These are phyloP conservation scores for Suillus clintonianus DNA, from an alignment of 768 basidiomycete genomes.

Conservation along the genomic window DNA sequence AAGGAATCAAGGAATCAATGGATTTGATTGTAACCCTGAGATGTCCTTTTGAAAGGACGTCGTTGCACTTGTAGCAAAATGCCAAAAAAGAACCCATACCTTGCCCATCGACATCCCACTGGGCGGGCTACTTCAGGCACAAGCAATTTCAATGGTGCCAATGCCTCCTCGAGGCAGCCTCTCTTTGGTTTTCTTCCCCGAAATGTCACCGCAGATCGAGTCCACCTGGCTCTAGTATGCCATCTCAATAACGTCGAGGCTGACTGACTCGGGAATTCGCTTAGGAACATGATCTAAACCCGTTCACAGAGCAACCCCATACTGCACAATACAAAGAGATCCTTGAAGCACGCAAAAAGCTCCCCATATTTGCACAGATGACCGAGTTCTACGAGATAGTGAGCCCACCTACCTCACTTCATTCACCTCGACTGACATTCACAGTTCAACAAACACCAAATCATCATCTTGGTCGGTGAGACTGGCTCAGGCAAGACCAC, in stretches of 20 bases:
- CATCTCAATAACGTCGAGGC: not conserved
- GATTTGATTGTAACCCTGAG: no score
- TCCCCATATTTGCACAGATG: conserved; percentile 94
- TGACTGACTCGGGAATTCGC: not conserved
- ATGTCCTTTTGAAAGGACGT: no score
- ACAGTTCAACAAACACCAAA: conserved; percentile 54
- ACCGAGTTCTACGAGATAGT: conserved; percentile 88
- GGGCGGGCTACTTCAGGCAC: conserved; percentile 22
- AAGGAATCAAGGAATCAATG: no score
- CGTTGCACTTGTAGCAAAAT: no score
- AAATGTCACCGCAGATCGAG: conserved; percentile 64
- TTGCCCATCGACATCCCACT: conserved; percentile 42
- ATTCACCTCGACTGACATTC: not conserved
- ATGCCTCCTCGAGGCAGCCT: conserved; percentile 47
- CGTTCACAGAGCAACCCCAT: conserved; percentile 83
- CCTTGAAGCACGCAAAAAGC: conserved; percentile 76
- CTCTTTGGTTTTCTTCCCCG: conserved; percentile 75
- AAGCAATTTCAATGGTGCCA: conserved; percentile 15
- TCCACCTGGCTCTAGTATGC: conserved; percentile 69
- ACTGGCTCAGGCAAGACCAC: no score
- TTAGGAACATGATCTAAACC: conserved; percentile 80
- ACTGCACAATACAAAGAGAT: conserved; percentile 84
- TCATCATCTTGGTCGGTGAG: conserved; percentile 90
- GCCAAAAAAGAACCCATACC: conserved; percentile 51
- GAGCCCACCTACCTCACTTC: conserved; percentile 34